Percentiles rank a stretch among this genome's conserved stretches.
phyloP scores from a whole-genome alignment of 768 basidiomycete species.

The Russula ochroleuca region DNA sequence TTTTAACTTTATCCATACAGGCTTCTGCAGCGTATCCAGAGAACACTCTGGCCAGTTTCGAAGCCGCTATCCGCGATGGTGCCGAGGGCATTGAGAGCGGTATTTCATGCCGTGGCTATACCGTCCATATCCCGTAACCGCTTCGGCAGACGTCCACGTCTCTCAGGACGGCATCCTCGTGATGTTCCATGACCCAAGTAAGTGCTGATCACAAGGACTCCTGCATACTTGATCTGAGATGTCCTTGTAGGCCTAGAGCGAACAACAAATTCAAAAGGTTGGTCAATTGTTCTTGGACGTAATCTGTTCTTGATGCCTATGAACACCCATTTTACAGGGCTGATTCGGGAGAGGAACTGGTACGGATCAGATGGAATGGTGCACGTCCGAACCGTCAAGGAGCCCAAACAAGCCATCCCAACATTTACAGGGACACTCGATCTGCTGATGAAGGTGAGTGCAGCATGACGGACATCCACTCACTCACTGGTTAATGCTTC shows the following conservation, averaged over 20 bases:
- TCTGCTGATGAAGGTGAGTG: constrained; percentile 67
- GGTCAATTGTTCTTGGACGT: constrained; percentile 9
- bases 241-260: constrained; percentile 53
- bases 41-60: constrained; percentile 93
- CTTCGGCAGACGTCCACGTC: constrained; percentile 85
- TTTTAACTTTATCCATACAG: constrained; percentile 38
- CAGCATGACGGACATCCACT: constrained; percentile 16
- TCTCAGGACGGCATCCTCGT: constrained; percentile 82
- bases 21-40: constrained; percentile 85
- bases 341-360: constrained; percentile 51
- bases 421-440: constrained; percentile 82
- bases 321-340: constrained; percentile 40
- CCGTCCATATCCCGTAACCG: constrained; percentile 43
- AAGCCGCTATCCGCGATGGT: constrained; percentile 91
- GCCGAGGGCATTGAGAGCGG: constrained; percentile 97
- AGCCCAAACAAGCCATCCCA: constrained; percentile 84
- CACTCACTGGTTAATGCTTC: constrained; percentile 11
- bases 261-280: constrained; percentile 77
- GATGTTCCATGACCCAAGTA: constrained; percentile 94
- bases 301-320: constrained; percentile 3
- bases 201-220: constrained; percentile 21
- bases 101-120: constrained; percentile 45
- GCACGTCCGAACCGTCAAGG: constrained; percentile 72
- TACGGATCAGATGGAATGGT: constrained; percentile 54
- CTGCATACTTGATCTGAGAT: constrained; percentile 7